phyloP scores from a whole-genome alignment of 192 early-diverging fungal genomes.

The Obelidium mucronatum region DNA sequence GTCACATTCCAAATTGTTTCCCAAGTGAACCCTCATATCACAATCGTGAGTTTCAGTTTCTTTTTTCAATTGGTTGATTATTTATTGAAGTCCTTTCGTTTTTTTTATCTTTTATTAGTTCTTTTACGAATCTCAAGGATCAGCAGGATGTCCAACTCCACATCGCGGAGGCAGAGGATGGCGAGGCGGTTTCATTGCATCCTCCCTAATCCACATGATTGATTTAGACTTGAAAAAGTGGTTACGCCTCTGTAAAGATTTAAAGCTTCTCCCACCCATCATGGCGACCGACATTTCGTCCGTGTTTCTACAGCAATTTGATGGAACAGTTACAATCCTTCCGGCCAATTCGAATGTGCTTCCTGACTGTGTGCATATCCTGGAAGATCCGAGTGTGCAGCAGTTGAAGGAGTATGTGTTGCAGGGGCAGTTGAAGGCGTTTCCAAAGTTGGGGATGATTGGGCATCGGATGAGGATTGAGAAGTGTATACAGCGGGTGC shows the following conservation, averaged over 20 bases:
- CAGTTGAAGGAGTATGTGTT: conserved; percentile 65
- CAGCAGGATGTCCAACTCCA: conserved; percentile 76
- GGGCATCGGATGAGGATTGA: conserved; percentile 78
- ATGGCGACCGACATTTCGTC: conserved; percentile 81
- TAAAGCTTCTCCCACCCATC: conserved; percentile 78
- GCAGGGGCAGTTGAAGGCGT: conserved; percentile 68
- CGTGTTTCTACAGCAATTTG: conserved; percentile 89
- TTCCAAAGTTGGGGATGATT: conserved; percentile 83
- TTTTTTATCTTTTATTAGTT: conserved; percentile 57
- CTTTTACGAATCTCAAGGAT: conserved; percentile 82
- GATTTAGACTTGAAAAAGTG: conserved; percentile 89
- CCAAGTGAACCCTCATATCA: conserved; percentile 83
- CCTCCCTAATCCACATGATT: conserved; percentile 78
- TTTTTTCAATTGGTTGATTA: not conserved
- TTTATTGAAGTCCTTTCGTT: not conserved
- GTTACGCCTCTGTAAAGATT: conserved; percentile 79
- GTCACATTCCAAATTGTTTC: conserved; percentile 36
- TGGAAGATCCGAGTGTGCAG: conserved; percentile 68
- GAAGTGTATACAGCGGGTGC: conserved; percentile 62
- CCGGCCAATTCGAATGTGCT: conserved; percentile 63
- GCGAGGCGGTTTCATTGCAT: conserved; percentile 89
- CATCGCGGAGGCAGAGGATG: conserved; percentile 78
- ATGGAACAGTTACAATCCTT: conserved; percentile 87
- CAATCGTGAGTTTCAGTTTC: conserved; percentile 20
- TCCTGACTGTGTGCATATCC: conserved; percentile 67